phyloP scores from a whole-genome alignment of 768 basidiomycete genomes.

The Candolleomyces eurysporus region DNA sequence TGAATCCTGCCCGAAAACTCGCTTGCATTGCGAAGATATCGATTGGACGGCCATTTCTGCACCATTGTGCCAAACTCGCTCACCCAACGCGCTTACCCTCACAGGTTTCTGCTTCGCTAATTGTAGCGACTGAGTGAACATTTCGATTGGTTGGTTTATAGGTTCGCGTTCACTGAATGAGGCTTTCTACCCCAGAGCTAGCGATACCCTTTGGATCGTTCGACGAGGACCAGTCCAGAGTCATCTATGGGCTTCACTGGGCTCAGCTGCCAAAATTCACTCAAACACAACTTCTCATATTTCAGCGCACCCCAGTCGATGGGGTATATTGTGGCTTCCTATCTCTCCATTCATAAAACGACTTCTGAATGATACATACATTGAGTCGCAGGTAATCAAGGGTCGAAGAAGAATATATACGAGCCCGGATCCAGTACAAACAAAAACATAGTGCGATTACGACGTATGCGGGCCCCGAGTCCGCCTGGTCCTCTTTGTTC shows the following conservation, averaged over 20 bases:
- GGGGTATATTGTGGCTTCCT: background rate
- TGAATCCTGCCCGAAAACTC: no score
- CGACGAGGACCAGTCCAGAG: constrained; percentile 3
- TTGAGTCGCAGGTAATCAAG: background rate
- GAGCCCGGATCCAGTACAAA: background rate
- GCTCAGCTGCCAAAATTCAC: background rate
- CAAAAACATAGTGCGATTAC: constrained; percentile 1
- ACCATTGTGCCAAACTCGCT: constrained; percentile 10
- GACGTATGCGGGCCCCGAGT: no score
- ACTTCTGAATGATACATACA: background rate
- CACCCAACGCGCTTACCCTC: background rate
- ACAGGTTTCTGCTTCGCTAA: background rate
- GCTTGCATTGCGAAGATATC: no score
- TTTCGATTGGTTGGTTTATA: background rate
- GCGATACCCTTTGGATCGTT: background rate
- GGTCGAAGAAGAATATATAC: no score
- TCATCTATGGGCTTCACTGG: background rate
- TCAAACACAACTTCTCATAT: background rate
- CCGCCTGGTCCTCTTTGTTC: no score
- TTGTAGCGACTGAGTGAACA: background rate
- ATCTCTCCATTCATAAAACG: background rate
- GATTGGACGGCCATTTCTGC: constrained; percentile 18
- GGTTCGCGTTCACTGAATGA: background rate
- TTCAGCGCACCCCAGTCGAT: background rate
- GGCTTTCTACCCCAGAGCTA: background rate